Base-by-base conservation (phyloP, 2,329 filamentous ascomycete genomes). In the Scedosporium minutisporum region DNA sequence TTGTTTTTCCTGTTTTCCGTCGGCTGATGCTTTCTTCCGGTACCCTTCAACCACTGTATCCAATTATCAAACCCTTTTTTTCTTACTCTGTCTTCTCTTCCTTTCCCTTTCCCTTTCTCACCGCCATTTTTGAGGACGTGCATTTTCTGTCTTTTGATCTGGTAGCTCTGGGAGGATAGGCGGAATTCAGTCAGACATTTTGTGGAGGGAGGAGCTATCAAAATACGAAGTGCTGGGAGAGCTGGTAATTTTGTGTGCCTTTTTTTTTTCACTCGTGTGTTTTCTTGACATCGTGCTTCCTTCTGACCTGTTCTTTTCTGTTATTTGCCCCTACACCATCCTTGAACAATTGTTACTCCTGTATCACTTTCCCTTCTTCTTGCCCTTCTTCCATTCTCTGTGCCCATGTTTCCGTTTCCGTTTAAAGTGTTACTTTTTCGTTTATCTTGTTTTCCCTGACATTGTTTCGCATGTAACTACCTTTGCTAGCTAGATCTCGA, bases 221-320 rank as follows among this genome's bases (percentile, higher is more conserved):
- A 38, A 38, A 38, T 23, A n/a, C 18, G 21, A 48, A n/a, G 44
- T 48, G n/a, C 16, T 48, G 16, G 16, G n/a, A 7, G 16, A 18
- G 44, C 44, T 23, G 44, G 16, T 63, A 53, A 55, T 38, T 59
- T 33, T 63, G 58, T 63, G 58, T 29, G 29, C 10, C 29, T 55
- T 58, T 57, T 46, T 33, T 48, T 44, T 48, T 57, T 60, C n/a
- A 18, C 44, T 21, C 21, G 6, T 21, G 16, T 21, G 18, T 48
- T n/a, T 48, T 48, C 51, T 23, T 14, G 23, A 55, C 5, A 48
- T 48, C 10, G 16, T 55, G 51, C 21, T 55, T 29, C 51, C 21
- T 55, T 55, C 51, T 55, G 18, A 55, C 51, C 21, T 55, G 51
- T 55, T 55, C 51, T 55, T 55, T 58, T 57, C 27, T 42, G 6